Percentiles rank a stretch among this genome's conserved stretches.
Evolutionary conservation across 768 basidiomycete genomes (phyloP).

Genomic region (Ephemerocybe angulata): DNA sequence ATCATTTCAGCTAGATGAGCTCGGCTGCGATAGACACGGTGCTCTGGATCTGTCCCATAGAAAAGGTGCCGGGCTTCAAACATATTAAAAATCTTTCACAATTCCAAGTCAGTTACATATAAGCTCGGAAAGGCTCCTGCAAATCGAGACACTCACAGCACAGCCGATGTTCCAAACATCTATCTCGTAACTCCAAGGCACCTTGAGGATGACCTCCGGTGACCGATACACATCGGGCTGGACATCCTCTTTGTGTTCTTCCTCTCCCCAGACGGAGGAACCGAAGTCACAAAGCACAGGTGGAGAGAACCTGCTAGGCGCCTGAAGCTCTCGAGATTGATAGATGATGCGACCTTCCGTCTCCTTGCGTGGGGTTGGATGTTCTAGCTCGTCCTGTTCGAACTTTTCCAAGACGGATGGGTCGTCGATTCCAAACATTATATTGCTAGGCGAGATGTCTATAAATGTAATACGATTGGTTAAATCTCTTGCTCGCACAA

Average conservation of each 20-base stretch:
- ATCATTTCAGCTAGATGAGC: conserved; percentile 12
- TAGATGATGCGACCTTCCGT: not conserved
- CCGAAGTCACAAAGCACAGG: not conserved
- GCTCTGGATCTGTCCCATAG: not conserved
- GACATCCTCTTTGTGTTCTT: not conserved
- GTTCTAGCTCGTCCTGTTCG: not conserved
- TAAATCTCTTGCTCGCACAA: not conserved
- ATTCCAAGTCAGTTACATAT: too few species aligned
- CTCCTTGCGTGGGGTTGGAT: not conserved
- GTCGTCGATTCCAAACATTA: not conserved
- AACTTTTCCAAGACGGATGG: not conserved
- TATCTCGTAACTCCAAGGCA: conserved; percentile 22
- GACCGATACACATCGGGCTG: conserved; percentile 25
- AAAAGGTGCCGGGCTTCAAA: not conserved
- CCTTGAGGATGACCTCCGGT: conserved; percentile 25
- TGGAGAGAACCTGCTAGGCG: not conserved
- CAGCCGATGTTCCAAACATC: conserved; percentile 31
- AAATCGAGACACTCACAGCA: conserved; percentile 18
- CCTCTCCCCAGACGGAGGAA: not conserved
- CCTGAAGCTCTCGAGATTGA: not conserved
- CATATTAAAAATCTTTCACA: not conserved
- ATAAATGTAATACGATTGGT: not conserved
- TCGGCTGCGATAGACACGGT: not conserved
- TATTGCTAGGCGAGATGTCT: not conserved
- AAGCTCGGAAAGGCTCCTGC: not conserved